These are phyloP conservation scores for Aspergillus affinis DNA, from an alignment of 495 filamentous ascomycete species.

Conservation along the genomic window DNA sequence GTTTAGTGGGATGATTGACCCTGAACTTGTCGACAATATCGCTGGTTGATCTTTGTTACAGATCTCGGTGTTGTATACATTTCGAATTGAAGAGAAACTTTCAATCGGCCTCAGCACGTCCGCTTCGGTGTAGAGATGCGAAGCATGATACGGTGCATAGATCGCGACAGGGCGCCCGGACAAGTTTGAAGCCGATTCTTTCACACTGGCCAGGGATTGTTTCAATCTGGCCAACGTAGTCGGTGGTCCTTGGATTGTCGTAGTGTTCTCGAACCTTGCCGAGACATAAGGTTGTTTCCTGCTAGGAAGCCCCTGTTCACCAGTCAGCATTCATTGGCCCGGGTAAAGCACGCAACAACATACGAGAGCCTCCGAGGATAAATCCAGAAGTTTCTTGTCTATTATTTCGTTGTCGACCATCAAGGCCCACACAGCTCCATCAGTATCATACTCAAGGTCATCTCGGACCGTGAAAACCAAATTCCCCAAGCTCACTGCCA, in stretches of 20 bases:
- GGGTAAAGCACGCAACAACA: neutral
- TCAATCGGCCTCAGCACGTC: conserved; percentile 63
- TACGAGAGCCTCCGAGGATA: conserved; percentile 13
- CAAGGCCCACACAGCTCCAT: conserved; percentile 27
- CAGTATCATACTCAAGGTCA: neutral
- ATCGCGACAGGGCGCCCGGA: conserved; percentile 58
- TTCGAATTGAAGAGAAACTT: conserved; percentile 11
- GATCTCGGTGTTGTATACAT: conserved; percentile 16
- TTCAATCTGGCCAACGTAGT: conserved; percentile 34
- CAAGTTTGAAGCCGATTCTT: conserved; percentile 46
- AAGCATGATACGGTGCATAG: conserved; percentile 78
- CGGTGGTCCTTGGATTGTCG: neutral
- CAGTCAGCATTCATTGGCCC: neutral
- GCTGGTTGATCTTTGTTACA: conserved; percentile 36
- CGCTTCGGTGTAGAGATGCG: conserved; percentile 62
- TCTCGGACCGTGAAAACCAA: conserved; percentile 49
- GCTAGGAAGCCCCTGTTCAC: neutral
- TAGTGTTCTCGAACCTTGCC: neutral
- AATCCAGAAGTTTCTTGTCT: conserved; percentile 28
- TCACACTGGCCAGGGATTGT: conserved; percentile 51
- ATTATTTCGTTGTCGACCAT: conserved; percentile 37
- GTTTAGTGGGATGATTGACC: conserved; percentile 41
- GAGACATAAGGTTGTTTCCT: neutral
- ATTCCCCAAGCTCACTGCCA: conserved; percentile 71
- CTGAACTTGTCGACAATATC: conserved; percentile 59